Evolutionary conservation across 768 basidiomycete genomes (phyloP).

Genomic region (Hericium alpestre): DNA sequence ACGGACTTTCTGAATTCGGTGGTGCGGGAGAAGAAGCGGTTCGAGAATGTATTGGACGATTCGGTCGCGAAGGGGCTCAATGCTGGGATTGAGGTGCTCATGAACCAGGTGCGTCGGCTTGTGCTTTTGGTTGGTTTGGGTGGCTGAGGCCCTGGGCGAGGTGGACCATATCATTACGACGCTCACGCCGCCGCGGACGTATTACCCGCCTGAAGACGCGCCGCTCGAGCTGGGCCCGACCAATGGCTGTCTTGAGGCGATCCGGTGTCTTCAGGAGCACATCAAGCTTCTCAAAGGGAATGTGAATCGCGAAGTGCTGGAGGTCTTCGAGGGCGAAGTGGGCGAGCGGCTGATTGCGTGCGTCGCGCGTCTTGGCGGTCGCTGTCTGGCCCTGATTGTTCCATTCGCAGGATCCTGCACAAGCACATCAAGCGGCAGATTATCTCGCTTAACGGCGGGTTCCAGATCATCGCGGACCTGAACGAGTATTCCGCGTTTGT

Average conservation of each 20-base stretch:
- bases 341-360: constrained; percentile 55
- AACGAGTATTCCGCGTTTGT: constrained; percentile 91
- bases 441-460: constrained; percentile 87
- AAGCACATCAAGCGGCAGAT: constrained; percentile 97
- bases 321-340: constrained; percentile 97
- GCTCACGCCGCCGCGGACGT: constrained; percentile 75
- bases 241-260: constrained; percentile 79
- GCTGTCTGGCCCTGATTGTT: neutral
- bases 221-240: constrained; percentile 80
- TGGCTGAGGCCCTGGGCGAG: constrained; percentile 24
- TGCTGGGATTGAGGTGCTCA: constrained; percentile 88
- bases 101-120: constrained; percentile 67
- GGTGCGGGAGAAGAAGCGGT: constrained; percentile 92
- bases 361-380: constrained; percentile 1
- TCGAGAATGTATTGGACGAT: constrained; percentile 87
- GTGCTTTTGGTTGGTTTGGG: neutral
- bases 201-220: constrained; percentile 77
- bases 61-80: constrained; percentile 90
- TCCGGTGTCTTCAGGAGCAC: constrained; percentile 81
- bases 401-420: constrained; percentile 64
- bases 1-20: constrained; percentile 90
- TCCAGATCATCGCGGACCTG: constrained; percentile 91
- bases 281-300: constrained; percentile 87
- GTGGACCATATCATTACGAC: constrained; percentile 89
- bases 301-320: constrained; percentile 90